Evolutionary conservation across 768 basidiomycete genomes (phyloP).

Genomic region (Glaciozyma martinii): DNA sequence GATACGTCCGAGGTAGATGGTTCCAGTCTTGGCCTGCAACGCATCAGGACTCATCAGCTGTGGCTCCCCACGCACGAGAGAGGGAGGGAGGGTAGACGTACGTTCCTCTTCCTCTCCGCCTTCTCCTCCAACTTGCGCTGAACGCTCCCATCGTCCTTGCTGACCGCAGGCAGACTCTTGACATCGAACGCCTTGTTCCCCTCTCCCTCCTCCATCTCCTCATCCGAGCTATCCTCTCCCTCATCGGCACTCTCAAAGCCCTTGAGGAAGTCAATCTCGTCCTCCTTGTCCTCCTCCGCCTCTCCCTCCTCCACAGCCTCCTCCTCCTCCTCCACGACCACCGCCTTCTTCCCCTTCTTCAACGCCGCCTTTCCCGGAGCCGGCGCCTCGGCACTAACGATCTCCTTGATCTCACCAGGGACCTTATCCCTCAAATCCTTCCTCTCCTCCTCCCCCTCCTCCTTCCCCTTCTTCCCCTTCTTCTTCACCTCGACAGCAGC

Average conservation of each 20-base stretch:
- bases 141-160: constrained; percentile 11
- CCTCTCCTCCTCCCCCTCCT: constrained; percentile 17
- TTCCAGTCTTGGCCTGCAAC: constrained; percentile 52
- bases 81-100: neutral
- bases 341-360: constrained; percentile 33
- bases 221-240: constrained; percentile 38
- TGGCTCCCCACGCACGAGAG: neutral
- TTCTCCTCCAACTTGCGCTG: constrained; percentile 29
- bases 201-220: constrained; percentile 28
- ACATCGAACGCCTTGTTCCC: constrained; percentile 10
- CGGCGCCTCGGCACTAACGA: constrained; percentile 56
- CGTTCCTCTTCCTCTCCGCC: constrained; percentile 28
- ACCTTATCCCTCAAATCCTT: constrained; percentile 26
- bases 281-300: constrained; percentile 35
- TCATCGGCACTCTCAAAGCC: constrained; percentile 37
- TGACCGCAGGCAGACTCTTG: constrained; percentile 23
- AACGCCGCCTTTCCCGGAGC: constrained; percentile 70
- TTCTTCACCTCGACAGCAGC: neutral
- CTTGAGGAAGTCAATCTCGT: constrained; percentile 31
- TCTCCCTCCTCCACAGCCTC: constrained; percentile 32
- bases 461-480: constrained; percentile 22
- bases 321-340: constrained; percentile 30
- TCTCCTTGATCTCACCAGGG: constrained; percentile 47
- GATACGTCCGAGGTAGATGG: constrained; percentile 77
- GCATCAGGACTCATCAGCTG: no score